Conservation (phyloP, 1,284 basidiomycete species). For the Heterobasidion irregulare region DNA sequence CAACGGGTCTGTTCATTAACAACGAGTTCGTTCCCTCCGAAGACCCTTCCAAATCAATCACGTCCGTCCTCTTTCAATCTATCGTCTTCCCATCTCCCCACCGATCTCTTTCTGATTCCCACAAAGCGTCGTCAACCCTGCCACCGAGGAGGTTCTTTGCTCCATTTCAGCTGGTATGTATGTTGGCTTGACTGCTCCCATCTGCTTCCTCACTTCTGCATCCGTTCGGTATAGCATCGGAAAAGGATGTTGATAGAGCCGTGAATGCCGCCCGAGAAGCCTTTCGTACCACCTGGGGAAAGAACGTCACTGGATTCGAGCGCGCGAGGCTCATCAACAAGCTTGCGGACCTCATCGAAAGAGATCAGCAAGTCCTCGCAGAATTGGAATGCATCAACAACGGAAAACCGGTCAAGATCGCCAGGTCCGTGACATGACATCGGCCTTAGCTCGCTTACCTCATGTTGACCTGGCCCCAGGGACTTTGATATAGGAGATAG, state of each 20-base stretch:
- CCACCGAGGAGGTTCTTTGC: constrained; percentile 66
- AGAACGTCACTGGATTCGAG: constrained; percentile 77
- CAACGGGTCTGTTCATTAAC: constrained; percentile 87
- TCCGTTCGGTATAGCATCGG: constrained; percentile 38
- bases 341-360: constrained; percentile 89
- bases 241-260: constrained; percentile 75
- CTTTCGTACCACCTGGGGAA: constrained; percentile 86
- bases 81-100: constrained; percentile 4
- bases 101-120: constrained; percentile 6
- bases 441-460: not conserved
- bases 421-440: constrained; percentile 26
- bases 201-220: not conserved
- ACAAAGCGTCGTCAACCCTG: constrained; percentile 58
- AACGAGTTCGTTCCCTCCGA: constrained; percentile 74
- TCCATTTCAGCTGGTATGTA: constrained; percentile 56
- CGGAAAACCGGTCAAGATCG: constrained; percentile 77
- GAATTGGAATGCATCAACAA: constrained; percentile 80
- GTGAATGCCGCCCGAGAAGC: constrained; percentile 81
- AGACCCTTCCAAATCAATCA: constrained; percentile 50
- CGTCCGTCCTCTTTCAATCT: constrained; percentile 31
- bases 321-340: constrained; percentile 75
- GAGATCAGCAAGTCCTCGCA: constrained; percentile 68
- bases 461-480: constrained; percentile 26
- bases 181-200: not conserved
- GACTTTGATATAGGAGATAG: constrained; percentile 83